Percentiles rank a stretch among this genome's conserved stretches.
Conservation (phyloP, 78 protist species). For the Cavenderia fasciculata region DNA sequence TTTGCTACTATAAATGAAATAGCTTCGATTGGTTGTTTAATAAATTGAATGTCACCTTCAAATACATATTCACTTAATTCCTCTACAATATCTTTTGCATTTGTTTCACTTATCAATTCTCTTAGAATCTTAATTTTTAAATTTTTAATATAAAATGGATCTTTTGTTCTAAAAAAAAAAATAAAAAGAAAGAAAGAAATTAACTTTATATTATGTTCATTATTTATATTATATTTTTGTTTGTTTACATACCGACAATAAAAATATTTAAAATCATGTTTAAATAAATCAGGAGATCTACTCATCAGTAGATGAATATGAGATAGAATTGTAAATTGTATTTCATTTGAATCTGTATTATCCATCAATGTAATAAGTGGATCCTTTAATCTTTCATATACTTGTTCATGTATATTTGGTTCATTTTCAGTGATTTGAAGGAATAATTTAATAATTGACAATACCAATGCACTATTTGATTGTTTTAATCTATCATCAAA, state of each 20-base stretch:
- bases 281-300: slow-evolving; percentile 83
- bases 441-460: slow-evolving; percentile 87
- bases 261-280: slow-evolving; percentile 72
- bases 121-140: slow-evolving; percentile 89
- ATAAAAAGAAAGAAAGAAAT: too few relatives aligned
- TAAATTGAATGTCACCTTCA: background rate
- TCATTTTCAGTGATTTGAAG: slow-evolving; percentile 84
- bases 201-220: too few relatives aligned
- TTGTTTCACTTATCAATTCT: slow-evolving; percentile 25
- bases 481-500: slow-evolving; percentile 88
- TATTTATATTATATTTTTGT: too few relatives aligned
- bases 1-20: background rate
- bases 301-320: slow-evolving; percentile 87
- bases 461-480: slow-evolving; percentile 88
- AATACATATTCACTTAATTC: slow-evolving; percentile 81
- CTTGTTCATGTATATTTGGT: slow-evolving; percentile 84
- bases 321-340: slow-evolving; percentile 78
- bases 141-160: slow-evolving; percentile 85
- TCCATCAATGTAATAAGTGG: slow-evolving; percentile 88
- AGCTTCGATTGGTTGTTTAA: background rate
- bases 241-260: slow-evolving; percentile 67
- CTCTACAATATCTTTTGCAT: slow-evolving; percentile 71
- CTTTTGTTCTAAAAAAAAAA: too few relatives aligned
- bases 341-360: slow-evolving; percentile 64
- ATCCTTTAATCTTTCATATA: slow-evolving; percentile 73